Evolutionary conservation across 2,329 filamentous ascomycete genomes (phyloP).

Genomic region (Bipolaris oryzae): DNA sequence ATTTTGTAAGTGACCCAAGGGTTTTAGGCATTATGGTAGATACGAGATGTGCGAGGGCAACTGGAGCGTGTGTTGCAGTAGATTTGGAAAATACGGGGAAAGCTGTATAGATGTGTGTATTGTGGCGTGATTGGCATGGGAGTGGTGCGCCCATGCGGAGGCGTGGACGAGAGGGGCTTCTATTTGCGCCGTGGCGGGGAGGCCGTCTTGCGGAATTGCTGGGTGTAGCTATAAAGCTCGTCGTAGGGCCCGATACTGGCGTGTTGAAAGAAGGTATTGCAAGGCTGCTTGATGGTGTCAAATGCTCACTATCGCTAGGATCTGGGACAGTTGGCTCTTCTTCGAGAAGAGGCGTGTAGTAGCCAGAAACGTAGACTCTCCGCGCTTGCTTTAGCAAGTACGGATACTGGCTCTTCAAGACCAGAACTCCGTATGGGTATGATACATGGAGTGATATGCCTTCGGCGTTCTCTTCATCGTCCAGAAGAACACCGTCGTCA

Average conservation of each 20-base stretch:
- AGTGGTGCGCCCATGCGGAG: constrained; percentile 24
- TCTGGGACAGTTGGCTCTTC: not conserved
- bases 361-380: constrained; percentile 50
- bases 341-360: constrained; percentile 34
- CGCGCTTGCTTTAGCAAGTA: constrained; percentile 49
- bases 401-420: constrained; percentile 48
- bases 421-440: constrained; percentile 50
- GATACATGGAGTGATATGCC: constrained; percentile 50
- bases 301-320: constrained; percentile 17
- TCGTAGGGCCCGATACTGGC: constrained; percentile 6
- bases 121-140: not conserved
- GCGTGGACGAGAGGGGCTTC: constrained; percentile 20
- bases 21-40: constrained; percentile 37
- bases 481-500: constrained; percentile 3
- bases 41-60: constrained; percentile 43
- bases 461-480: constrained; percentile 19
- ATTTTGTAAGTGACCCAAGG: constrained; percentile 29
- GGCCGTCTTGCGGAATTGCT: constrained; percentile 1
- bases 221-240: not conserved
- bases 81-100: constrained; percentile 24
- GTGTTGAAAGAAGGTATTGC: constrained; percentile 15
- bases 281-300: constrained; percentile 25
- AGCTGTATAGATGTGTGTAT: not conserved
- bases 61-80: constrained; percentile 26
- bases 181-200: constrained; percentile 3